Evolutionary conservation across 352 stramenopile species (phyloP).

Genomic region (Phytophthora palmivora): DNA sequence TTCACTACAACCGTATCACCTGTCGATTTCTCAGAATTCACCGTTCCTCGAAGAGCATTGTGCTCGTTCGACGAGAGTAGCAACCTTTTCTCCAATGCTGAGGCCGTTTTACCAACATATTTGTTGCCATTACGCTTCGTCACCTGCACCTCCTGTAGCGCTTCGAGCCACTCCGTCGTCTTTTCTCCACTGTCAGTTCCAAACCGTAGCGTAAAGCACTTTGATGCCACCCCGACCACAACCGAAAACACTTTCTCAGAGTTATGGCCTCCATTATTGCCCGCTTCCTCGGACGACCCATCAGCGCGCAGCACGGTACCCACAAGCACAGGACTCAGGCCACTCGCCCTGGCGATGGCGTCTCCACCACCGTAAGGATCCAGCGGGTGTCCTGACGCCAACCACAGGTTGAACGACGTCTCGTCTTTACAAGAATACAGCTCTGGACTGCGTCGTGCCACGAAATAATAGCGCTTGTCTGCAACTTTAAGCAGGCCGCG

Average conservation of each 20-base stretch:
- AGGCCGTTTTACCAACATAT: conserved; percentile 11
- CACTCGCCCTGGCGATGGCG: conserved; percentile 29
- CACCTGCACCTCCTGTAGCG: conserved; percentile 67
- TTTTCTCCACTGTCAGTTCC: conserved; percentile 47
- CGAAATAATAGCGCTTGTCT: conserved; percentile 78
- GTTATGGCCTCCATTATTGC: conserved; percentile 25
- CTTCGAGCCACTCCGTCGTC: conserved; percentile 59
- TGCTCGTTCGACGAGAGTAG: conserved; percentile 42
- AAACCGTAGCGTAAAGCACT: conserved; percentile 56
- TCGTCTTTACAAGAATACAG: conserved; percentile 75
- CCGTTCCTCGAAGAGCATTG: conserved; percentile 24
- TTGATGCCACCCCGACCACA: conserved; percentile 47
- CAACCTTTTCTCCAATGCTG: conserved; percentile 34
- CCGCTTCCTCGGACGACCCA: conserved; percentile 33
- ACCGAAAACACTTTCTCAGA: conserved; percentile 58
- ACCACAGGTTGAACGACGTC: conserved; percentile 67
- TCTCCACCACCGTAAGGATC: conserved; percentile 28
- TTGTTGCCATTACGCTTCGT: conserved; percentile 28
- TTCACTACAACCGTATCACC: conserved; percentile 7
- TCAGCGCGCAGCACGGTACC: conserved; percentile 66
- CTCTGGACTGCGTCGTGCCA: conserved; percentile 41
- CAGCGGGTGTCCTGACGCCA: conserved; percentile 52
- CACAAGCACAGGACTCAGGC: conserved; percentile 47
- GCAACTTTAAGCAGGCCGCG: conserved; percentile 62
- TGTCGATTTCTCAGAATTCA: conserved; percentile 6